phyloP scores from a whole-genome alignment of 495 filamentous ascomycete species.

The Tuber indicum region DNA sequence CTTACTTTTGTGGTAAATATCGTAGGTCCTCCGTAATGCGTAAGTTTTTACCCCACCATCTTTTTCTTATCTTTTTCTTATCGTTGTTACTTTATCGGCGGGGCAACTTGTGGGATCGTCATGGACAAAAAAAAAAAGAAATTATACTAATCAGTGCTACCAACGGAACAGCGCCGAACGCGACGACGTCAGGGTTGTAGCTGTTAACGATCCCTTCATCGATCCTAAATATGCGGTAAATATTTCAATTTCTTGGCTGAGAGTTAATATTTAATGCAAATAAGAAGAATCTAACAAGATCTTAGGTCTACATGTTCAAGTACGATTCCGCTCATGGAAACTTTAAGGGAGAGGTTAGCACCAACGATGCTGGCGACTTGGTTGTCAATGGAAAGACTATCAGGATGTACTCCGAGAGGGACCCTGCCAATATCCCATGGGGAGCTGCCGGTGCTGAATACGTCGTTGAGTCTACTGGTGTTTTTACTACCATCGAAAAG shows the following conservation, averaged over 20 bases:
- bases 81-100: conserved; percentile 29
- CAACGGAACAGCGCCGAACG: conserved; percentile 66
- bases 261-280: neutral
- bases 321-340: conserved; percentile 94
- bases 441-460: conserved; percentile 80
- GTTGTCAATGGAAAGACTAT: conserved; percentile 91
- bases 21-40: conserved; percentile 70
- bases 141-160: conserved; percentile 46
- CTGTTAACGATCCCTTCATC: conserved; percentile 99
- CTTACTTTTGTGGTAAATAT: conserved; percentile 18
- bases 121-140: conserved; percentile 10
- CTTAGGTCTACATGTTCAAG: conserved; percentile 96
- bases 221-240: conserved; percentile 95
- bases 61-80: conserved; percentile 3
- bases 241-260: conserved; percentile 28
- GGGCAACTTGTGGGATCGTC: conserved; percentile 41
- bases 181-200: conserved; percentile 77
- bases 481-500: conserved; percentile 98
- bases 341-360: conserved; percentile 85
- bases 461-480: conserved; percentile 97
- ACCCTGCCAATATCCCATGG: conserved; percentile 92
- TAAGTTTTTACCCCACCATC: conserved; percentile 47
- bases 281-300: conserved; percentile 21
- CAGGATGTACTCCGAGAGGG: conserved; percentile 90
- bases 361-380: conserved; percentile 63